Percentiles rank a stretch among this genome's conserved stretches.
These are phyloP conservation scores for Auriscalpium vulgare DNA, from an alignment of 768 basidiomycete species.

Conservation along the genomic window DNA sequence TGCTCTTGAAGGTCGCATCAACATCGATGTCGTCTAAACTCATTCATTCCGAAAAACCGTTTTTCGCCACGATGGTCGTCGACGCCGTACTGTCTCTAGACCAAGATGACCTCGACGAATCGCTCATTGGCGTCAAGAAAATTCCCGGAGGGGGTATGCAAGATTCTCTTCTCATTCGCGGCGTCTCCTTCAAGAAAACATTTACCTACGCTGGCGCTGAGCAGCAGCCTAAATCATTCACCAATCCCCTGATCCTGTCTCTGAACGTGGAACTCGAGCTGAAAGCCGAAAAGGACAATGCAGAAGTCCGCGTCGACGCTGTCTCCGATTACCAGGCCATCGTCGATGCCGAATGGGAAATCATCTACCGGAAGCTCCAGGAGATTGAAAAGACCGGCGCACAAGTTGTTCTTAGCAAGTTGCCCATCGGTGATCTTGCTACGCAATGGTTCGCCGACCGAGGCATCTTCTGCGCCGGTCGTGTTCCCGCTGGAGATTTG, in stretches of 20 bases:
- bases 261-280: constrained; percentile 97
- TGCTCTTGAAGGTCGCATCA: constrained; percentile 92
- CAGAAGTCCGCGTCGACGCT: constrained; percentile 93
- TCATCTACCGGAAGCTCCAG: constrained; percentile 95
- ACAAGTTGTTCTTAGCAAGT: constrained; percentile 94
- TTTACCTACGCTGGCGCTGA: constrained; percentile 99
- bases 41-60: constrained; percentile 97
- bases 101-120: constrained; percentile 90
- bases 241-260: constrained; percentile 82
- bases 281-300: constrained; percentile 99
- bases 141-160: constrained; percentile 97
- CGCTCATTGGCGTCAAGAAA: constrained; percentile 95
- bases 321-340: constrained; percentile 99
- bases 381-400: constrained; percentile 95
- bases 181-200: constrained; percentile 98
- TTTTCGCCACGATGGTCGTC: constrained; percentile 98
- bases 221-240: constrained; percentile 94
- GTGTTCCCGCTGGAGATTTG: constrained; percentile 84
- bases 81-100: constrained; percentile 92
- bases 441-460: constrained; percentile 99
- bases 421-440: constrained; percentile 96
- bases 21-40: constrained; percentile 99
- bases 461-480: constrained; percentile 97
- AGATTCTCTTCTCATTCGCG: constrained; percentile 82
- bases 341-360: constrained; percentile 99